Base-by-base conservation (phyloP, 2,329 filamentous ascomycete species). In the Aspergillus sp. region DNA sequence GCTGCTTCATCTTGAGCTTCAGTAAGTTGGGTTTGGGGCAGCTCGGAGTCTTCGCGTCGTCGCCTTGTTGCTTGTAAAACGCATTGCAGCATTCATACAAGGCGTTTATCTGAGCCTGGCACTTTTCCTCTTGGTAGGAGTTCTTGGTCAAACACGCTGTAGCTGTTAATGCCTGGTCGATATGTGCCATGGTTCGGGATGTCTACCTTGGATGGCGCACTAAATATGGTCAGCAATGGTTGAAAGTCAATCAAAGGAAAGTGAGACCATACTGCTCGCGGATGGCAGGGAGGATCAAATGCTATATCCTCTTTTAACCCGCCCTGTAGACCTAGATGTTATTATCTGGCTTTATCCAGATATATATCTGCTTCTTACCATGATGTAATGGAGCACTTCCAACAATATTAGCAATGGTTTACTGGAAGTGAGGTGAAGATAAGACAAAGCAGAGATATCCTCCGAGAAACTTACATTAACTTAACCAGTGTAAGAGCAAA, bases 51-150 rank as follows among this genome's bases (percentile, higher is more conserved):
- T 82, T 86, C 33, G 90, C 92, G 23, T 86, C 77, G 56, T 96
- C 88, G 15, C 95, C 93, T 59, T 90, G 84, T 57, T 84, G 82
- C 66, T 88, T 79, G 76, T 99, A 98, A 73, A 98, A 96, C 12
- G 85, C 84, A 68, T 93, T 87, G 76, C 95, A 99, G 77, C 95
- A 99, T 66, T 95, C 89, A 75, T 98, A 99, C 23, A 99, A 79
- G 3, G 91, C 90, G 72, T 93, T 88, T 56, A 99, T 84, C 69
- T 91, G 81, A 17, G 78, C 74, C 70, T 89, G 85, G 75, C 95
- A 99, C 70, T 87, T 96, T 44, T 86, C 86, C 76, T 98, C 92
- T 59, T 96, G 85, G 79, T 90, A 98, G 54, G 86, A 87, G 73
- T 93, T 93, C 75, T 87, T 93, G 47, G 85, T 86, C 61, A 99